Base-by-base conservation (phyloP, 2,329 filamentous ascomycete species). In the Sclerotinia glacialis region DNA sequence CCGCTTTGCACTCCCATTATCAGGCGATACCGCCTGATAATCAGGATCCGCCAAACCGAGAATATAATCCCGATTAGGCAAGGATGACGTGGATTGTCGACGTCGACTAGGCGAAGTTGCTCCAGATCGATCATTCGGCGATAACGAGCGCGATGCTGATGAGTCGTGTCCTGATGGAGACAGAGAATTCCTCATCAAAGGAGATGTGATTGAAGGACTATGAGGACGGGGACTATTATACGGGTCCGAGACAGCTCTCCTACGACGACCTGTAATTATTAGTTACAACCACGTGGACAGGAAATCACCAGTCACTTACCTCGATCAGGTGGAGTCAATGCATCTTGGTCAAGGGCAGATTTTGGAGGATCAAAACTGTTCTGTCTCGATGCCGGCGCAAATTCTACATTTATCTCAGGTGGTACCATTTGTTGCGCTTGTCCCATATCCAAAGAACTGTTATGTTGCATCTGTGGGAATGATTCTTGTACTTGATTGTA, bases 391-490 rank as follows among this genome's bases (percentile, higher is more conserved):
- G 88, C 88, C 31, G 93, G 93, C 21, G 93, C 93, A 77, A 92
- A 93, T 76, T 97, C 91, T 72, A 97, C 95, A 75, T 95, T 96
- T 78, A 97, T 97, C 62, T 93, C 91, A 0, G 93, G 93, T n/a
- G 93, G 91, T 4, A 89, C 90, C 89, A 96, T 95, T 71, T 90
- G 85, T 60, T 88, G 86, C 55, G 85, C 86, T 75, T 85, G 87
- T 7, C 86, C 85, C 76, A 91, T 85, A 67, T 93, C 90, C 40
- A 79, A 77, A 31, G 79, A 79, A n/a, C 78, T 77, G 62, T 72
- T 80, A 47, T 82, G 78, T 70, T 82, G 80, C 65, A 78, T 73
- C 67, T 77, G 78, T 69, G 82, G 77, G 63, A 81, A 78, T 4
- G 80, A 79, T 65, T 84, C 82, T 63, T 83, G 80, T 44, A 74